Evolutionary conservation across 192 early-diverging fungal genomes (phyloP).

Genomic region (Phycomyces blakesleeanus): DNA sequence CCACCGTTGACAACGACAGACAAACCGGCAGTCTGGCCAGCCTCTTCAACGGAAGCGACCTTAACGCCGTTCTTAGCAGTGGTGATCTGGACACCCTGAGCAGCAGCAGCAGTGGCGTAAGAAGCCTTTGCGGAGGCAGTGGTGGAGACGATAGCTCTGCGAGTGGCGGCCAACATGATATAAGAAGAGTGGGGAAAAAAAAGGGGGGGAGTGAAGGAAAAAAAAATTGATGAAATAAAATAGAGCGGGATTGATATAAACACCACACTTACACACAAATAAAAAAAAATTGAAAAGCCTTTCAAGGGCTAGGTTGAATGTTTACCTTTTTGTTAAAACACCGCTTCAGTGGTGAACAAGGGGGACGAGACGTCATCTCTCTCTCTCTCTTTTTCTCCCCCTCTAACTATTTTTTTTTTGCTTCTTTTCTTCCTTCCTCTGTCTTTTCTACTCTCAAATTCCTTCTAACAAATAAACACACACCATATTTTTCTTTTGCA

Average conservation of each 20-base stretch:
- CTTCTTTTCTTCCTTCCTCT: no score
- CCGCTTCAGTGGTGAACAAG: background rate
- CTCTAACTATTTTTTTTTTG: no score
- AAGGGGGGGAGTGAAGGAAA: background rate
- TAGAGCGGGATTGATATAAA: background rate
- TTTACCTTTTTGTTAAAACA: conserved; percentile 2
- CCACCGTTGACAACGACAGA: conserved; percentile 89
- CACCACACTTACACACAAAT: background rate
- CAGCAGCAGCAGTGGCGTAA: conserved; percentile 44
- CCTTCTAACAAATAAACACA: no score
- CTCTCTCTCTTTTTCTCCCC: background rate
- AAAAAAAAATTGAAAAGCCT: background rate
- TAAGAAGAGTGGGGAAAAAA: background rate
- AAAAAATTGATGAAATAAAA: background rate
- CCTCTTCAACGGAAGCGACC: conserved; percentile 67
- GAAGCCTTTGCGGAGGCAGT: conserved; percentile 45
- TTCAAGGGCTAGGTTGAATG: background rate
- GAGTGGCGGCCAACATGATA: conserved; percentile 43
- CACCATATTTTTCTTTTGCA: no score
- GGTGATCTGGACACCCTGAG: conserved; percentile 33
- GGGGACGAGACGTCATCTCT: conserved; percentile 1
- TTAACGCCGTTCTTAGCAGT: conserved; percentile 55
- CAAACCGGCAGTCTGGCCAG: conserved; percentile 69
- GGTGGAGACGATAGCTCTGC: conserved; percentile 48
- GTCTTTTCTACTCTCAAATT: no score